phyloP scores from a whole-genome alignment of 208 protist genomes.

The Acanthamoeba lenticulata region DNA sequence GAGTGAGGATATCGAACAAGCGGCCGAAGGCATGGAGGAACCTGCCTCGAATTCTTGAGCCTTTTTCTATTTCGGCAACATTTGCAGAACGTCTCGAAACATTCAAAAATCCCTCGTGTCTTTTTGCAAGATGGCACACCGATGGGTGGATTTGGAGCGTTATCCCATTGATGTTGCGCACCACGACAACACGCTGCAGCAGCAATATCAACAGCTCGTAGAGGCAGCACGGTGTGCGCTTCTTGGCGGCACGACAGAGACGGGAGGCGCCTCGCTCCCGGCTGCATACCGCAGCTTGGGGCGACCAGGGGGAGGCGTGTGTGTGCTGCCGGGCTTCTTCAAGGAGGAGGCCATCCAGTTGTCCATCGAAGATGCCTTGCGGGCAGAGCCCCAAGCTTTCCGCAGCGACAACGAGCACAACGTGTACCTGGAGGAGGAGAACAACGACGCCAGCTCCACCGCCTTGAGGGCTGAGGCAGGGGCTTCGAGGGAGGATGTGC shows the following conservation, averaged over 20 bases:
- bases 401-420: constrained; percentile 56
- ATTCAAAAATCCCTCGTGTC: no score
- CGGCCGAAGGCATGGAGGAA: neutral
- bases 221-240: neutral
- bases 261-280: no score
- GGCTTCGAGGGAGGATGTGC: neutral
- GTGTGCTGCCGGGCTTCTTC: constrained; percentile 52
- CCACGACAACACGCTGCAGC: neutral
- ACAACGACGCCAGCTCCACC: neutral
- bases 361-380: neutral
- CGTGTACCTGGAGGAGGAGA: constrained; percentile 26
- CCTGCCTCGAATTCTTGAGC: no score
- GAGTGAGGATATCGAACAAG: neutral
- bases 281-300: neutral
- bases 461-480: neutral
- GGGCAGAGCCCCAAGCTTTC: neutral
- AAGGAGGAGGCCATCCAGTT: neutral
- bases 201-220: neutral
- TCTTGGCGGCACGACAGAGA: neutral
- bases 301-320: neutral
- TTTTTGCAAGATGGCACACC: no score
- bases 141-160: neutral
- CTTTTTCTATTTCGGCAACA: no score
- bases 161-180: neutral
- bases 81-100: no score